Conservation (phyloP, 2,329 filamentous ascomycete species). For the Microcera coccophila region DNA sequence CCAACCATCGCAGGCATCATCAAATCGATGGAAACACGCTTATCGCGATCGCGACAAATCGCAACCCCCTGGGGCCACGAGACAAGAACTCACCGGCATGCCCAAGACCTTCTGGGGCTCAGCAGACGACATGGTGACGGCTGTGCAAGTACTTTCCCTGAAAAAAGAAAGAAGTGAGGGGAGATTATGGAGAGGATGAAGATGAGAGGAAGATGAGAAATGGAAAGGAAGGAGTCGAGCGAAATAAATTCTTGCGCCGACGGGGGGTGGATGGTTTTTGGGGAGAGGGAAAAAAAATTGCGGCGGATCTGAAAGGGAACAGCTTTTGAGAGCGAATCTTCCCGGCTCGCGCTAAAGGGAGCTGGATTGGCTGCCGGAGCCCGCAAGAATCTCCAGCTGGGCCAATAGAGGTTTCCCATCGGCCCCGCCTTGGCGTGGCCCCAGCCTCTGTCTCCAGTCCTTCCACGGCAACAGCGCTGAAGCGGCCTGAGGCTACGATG, state of each 20-base stretch:
- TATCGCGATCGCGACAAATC: slow-evolving; percentile 31
- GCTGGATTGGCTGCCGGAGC: slow-evolving; percentile 15
- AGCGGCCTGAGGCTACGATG: slow-evolving; percentile 33
- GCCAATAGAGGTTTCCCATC: slow-evolving; percentile 4
- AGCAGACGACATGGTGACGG: slow-evolving; percentile 52
- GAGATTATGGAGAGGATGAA: slow-evolving; percentile 51
- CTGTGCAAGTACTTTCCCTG: slow-evolving; percentile 39
- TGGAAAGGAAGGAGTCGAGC: slow-evolving; percentile 38
- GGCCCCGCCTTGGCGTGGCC: not conserved
- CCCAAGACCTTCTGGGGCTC: slow-evolving; percentile 58
- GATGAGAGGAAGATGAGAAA: slow-evolving; percentile 41
- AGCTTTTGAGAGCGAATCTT: slow-evolving; percentile 54
- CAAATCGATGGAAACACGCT: slow-evolving; percentile 8
- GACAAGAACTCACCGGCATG: slow-evolving; percentile 60
- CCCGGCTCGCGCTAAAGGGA: slow-evolving; percentile 41
- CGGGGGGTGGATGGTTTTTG: slow-evolving; percentile 42
- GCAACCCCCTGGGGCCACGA: slow-evolving; percentile 8
- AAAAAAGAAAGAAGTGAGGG: slow-evolving; percentile 57
- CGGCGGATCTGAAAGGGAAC: slow-evolving; percentile 43
- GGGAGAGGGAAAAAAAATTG: slow-evolving; percentile 48
- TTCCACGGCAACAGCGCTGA: slow-evolving; percentile 33
- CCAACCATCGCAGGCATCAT: slow-evolving; percentile 3
- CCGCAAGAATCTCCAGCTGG: too few species aligned
- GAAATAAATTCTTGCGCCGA: slow-evolving; percentile 45
- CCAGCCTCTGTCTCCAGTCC: slow-evolving; percentile 19